phyloP scores from a whole-genome alignment of 495 filamentous ascomycete genomes.

The Penicillium tannophilum region DNA sequence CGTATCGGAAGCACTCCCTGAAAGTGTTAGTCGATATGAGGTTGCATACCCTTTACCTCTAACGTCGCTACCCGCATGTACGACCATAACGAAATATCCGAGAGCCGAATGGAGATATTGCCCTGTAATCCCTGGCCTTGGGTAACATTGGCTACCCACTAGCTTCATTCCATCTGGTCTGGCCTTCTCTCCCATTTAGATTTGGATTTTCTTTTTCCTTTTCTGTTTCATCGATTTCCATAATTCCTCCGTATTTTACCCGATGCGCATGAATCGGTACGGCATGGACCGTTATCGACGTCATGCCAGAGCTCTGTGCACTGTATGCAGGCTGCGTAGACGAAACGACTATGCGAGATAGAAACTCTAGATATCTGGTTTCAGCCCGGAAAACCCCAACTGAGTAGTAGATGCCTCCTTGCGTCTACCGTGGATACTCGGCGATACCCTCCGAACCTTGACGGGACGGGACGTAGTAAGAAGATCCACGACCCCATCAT shows the following conservation, averaged over 20 bases:
- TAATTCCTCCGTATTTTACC: conserved; percentile 22
- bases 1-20: conserved; percentile 23
- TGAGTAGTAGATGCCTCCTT: conserved; percentile 29
- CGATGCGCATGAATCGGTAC: conserved; percentile 17
- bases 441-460: conserved; percentile 48
- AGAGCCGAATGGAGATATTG: conserved; percentile 6
- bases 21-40: background rate
- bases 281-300: conserved; percentile 16
- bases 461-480: conserved; percentile 45
- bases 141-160: conserved; percentile 23
- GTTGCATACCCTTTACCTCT: conserved; percentile 15
- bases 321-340: background rate
- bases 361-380: background rate
- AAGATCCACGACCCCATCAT: conserved; percentile 23
- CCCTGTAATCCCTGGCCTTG: conserved; percentile 9
- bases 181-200: background rate
- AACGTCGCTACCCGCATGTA: conserved; percentile 23
- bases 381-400: background rate
- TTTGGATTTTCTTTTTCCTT: conserved; percentile 4
- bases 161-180: conserved; percentile 5
- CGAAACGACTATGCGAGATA: background rate
- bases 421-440: conserved; percentile 38
- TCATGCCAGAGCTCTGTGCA: conserved; percentile 27
- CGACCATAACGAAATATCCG: conserved; percentile 25
- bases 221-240: background rate